Evolutionary conservation across 306 rosid species (phyloP), one percentile per base, ranked within the genome.

Genomic region (Vigna reflexopilosa): DNA sequence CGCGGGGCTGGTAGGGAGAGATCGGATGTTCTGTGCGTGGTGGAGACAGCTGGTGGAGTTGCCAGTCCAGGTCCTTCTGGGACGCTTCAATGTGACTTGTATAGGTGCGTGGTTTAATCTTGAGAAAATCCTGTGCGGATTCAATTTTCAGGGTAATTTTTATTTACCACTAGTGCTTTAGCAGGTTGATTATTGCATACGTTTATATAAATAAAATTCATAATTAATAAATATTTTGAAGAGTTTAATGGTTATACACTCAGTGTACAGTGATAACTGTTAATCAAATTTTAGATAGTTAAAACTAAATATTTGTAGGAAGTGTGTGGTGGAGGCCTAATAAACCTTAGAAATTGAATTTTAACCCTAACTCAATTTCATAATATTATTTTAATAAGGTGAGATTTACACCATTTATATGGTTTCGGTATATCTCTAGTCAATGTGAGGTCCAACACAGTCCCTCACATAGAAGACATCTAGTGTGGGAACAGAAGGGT

Each of bases 31-130:
- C 17, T 92, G 67, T 92, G 93, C 76, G 87, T 95, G 5, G 84
- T 95, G 51, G 98, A 95, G 82, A 95, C 97, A 5, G 96, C 98
- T 9, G 97, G 98, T 32, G 98, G 97, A 49, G 92, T 95, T 68
- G 98, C 98, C 0, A 95, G 98, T 76, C 98, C 97, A 0, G 97
- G 98, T 15, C 92, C 98, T 73, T 92, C 98, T 26, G 98, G 98
- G 9, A 87, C 98, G 20, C 98, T 92, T 77, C 98, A 95, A 77
- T 95, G 98, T 78, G 98, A 92, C 83, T 83, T 95, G 83, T 95
- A 92, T 67, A 90, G 98, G 98, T 88, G 7, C 44, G 68, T 48
- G 22, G 30, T 36, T 59, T 10, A 32, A 9, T 14, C 30, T 45
- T n/a, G 5, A 6, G 17, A 4, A 5, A 24, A 28, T 45, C 57